Percentiles rank a stretch among this genome's conserved stretches.
These are phyloP conservation scores for Neoboletus brunneissimus DNA, from an alignment of 768 basidiomycete genomes.

Conservation along the genomic window DNA sequence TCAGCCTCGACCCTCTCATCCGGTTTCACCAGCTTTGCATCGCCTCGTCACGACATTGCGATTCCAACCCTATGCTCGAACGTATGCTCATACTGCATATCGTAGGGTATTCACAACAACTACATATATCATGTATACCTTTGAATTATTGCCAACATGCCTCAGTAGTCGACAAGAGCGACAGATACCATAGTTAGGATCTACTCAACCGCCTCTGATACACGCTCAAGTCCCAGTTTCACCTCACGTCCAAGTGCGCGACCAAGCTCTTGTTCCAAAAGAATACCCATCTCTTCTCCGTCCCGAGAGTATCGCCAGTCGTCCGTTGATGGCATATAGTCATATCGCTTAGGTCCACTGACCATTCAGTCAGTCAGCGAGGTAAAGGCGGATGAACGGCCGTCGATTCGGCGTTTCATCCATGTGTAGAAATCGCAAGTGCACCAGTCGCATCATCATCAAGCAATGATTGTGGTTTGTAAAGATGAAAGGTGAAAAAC, in stretches of 20 bases:
- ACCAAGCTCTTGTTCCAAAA: conserved; percentile 72
- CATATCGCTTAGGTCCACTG: conserved; percentile 92
- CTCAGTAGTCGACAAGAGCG: not conserved
- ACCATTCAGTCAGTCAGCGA: conserved; percentile 1
- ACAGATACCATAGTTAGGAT: not conserved
- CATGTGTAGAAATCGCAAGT: not conserved
- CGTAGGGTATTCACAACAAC: conserved; percentile 5
- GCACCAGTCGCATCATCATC: not conserved
- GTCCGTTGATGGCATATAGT: conserved; percentile 55
- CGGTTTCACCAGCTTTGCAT: not conserved
- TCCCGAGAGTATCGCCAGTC: conserved; percentile 81
- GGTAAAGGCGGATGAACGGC: not conserved
- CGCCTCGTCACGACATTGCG: not conserved
- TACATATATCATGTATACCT: conserved; percentile 5
- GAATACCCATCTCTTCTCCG: conserved; percentile 50
- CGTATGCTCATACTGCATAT: conserved; percentile 5
- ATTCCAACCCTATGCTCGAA: not conserved
- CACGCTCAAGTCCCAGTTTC: conserved; percentile 28
- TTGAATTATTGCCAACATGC: not conserved
- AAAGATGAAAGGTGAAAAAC: conserved; percentile 3
- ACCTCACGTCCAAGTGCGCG: conserved; percentile 37
- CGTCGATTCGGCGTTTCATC: conserved; percentile 4
- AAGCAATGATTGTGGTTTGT: not conserved
- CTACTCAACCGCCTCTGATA: conserved; percentile 25
- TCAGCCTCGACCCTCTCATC: not conserved